A percentile compares a stretch with the other conserved stretches of the same genome.
These are phyloP conservation scores for Helminthosporium solani DNA, from an alignment of 2,329 filamentous ascomycete species.

Conservation along the genomic window DNA sequence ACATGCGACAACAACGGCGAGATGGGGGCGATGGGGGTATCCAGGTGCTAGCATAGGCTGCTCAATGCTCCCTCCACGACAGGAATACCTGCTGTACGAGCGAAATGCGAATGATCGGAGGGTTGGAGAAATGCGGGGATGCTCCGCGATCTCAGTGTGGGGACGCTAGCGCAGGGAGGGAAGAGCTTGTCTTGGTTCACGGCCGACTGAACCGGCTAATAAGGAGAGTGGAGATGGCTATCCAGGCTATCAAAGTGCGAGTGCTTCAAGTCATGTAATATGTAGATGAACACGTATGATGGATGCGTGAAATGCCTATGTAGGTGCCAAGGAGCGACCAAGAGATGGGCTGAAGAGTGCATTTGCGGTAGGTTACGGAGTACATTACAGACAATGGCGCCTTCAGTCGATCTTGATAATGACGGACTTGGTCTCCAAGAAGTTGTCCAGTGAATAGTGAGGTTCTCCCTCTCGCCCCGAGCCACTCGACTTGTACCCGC, in stretches of 20 bases:
- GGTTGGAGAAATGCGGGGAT: constrained; percentile 19
- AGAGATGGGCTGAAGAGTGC: no score
- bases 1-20: constrained; percentile 19
- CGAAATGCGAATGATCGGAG: constrained; percentile 8
- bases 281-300: no score
- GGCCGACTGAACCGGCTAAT: constrained; percentile 4
- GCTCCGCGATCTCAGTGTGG: constrained; percentile 17
- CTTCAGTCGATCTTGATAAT: constrained; percentile 28
- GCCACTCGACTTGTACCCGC: constrained; percentile 43
- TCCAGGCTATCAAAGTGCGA: no score
- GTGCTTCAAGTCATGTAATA: no score
- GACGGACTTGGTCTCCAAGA: constrained; percentile 38
- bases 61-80: constrained; percentile 13
- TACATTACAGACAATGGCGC: no score
- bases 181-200: constrained; percentile 2
- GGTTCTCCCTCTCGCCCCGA: constrained; percentile 39
- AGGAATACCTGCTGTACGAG: no score
- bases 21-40: constrained; percentile 10
- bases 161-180: constrained; percentile 17
- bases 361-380: no score
- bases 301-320: no score
- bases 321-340: no score
- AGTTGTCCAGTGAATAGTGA: constrained; percentile 33
- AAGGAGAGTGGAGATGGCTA: no score
- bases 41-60: no score